Base-by-base conservation (phyloP, 306 rosid species). In the Dalbergia cochinchinensis region DNA sequence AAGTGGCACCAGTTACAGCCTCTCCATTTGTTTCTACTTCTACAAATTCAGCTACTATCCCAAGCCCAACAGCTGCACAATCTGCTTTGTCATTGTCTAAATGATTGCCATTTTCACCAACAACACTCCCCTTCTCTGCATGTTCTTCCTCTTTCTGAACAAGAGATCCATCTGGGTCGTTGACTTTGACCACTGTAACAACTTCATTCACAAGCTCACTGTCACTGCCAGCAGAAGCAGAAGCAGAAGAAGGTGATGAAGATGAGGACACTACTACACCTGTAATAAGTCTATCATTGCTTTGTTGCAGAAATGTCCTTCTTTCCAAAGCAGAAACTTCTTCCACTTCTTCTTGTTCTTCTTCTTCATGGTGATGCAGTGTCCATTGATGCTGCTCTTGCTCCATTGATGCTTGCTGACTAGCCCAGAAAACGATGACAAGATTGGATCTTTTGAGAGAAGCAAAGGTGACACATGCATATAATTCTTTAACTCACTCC, bases 241-340 rank as follows among this genome's bases (percentile, higher is more conserved):
- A 5, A 80, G 76, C 69, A 35, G 81, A 31, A 7, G 78, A 53
- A 31, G 83, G 12, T 15, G 82, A 41, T 26, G 69, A 67, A 3
- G 76, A 37, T 41, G 18, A 50, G 9, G 47, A 42, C 47, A 4
- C 51, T 16, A 37, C 81, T 11, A 19, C 58, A 42, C 31, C 12
- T 7, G 54, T 6, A 54, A 50, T 10, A 34, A 62, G 61, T 26
- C 8, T 55, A n/a, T n/a, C 76, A 14, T 61, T 80, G 64, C 47
- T 57, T 35, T 74, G 71, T 63, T 42, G 62, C 37, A 63, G 35
- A 12, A 44, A 50, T 7, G 81, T 34, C 54, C 73, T 74, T 79
- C 48, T 71, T 33, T 79, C 74, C 69, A 84, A 84, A 79, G 83
- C 19, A 76, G 54, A 45, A 42, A 60, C 88, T 53, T 78, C 88